phyloP scores from a whole-genome alignment of 306 rosid species.

The Dicorynia guianensis region DNA sequence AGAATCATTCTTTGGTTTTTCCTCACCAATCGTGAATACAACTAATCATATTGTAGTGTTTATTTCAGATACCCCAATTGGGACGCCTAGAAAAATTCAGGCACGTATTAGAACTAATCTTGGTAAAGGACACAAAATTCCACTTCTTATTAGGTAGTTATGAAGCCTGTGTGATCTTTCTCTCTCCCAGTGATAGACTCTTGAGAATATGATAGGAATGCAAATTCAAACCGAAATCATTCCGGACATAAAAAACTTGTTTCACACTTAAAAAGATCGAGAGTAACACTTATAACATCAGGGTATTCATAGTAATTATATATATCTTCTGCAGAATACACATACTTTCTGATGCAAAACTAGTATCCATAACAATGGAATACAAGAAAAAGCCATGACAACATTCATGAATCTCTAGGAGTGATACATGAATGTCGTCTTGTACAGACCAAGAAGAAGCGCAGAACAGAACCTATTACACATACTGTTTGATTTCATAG shows the following conservation, averaged over 20 bases:
- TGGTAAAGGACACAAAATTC: no score
- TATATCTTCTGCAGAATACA: background rate
- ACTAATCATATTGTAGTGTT: background rate
- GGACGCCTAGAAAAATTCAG: background rate
- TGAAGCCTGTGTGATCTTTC: background rate
- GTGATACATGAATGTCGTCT: constrained; percentile 37
- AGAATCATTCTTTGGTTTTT: background rate
- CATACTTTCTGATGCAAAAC: constrained; percentile 4
- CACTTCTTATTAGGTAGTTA: background rate
- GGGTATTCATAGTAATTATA: no score
- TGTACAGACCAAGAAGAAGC: constrained; percentile 38
- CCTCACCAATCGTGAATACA: background rate
- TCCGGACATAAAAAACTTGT: constrained; percentile 15
- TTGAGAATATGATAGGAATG: background rate
- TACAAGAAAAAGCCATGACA: constrained; percentile 16
- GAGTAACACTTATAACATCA: background rate
- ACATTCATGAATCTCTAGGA: constrained; percentile 38
- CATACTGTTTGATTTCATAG: constrained; percentile 30
- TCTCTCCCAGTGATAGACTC: no score
- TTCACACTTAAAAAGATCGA: no score
- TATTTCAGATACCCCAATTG: no score
- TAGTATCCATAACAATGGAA: constrained; percentile 24
- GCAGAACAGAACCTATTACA: constrained; percentile 39
- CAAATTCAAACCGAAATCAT: background rate
- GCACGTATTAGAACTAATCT: no score